Percentiles rank a stretch among this genome's conserved stretches.
Conservation (phyloP, 768 basidiomycete species). For the Chlorophyllum brunneum region DNA sequence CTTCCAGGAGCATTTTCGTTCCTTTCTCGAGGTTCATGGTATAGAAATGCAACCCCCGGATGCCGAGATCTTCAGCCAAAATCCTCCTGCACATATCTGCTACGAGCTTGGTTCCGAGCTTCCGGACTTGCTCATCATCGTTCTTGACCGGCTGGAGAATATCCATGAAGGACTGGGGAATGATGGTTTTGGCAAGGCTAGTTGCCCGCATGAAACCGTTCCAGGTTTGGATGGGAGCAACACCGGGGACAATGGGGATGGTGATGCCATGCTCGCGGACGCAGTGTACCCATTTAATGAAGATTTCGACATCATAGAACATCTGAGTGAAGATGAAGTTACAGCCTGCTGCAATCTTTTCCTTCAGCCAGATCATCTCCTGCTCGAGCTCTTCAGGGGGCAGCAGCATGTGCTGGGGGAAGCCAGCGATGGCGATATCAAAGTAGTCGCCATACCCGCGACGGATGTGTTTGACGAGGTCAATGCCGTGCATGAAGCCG, state of each 20-base stretch:
- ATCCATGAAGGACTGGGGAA: conserved; percentile 74
- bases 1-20: conserved; percentile 91
- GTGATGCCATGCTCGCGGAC: conserved; percentile 84
- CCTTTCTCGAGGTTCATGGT: conserved; percentile 98
- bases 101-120: conserved; percentile 90
- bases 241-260: conserved; percentile 88
- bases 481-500: conserved; percentile 87
- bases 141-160: conserved; percentile 83
- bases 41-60: conserved; percentile 91
- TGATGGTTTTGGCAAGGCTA: conserved; percentile 69
- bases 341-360: conserved; percentile 87
- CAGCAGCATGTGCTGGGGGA: conserved; percentile 78
- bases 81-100: conserved; percentile 92
- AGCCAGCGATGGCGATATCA: conserved; percentile 91
- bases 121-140: conserved; percentile 89
- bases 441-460: conserved; percentile 85
- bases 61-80: conserved; percentile 72
- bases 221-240: conserved; percentile 95
- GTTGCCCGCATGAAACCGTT: conserved; percentile 89
- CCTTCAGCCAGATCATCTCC: conserved; percentile 84
- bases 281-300: conserved; percentile 85
- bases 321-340: conserved; percentile 97
- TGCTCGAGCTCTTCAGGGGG: conserved; percentile 69
- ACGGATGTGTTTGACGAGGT: conserved; percentile 89
- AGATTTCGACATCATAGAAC: conserved; percentile 93